Conservation (phyloP, 2,329 filamentous ascomycete genomes). For the Aureobasidium subglaciale region DNA sequence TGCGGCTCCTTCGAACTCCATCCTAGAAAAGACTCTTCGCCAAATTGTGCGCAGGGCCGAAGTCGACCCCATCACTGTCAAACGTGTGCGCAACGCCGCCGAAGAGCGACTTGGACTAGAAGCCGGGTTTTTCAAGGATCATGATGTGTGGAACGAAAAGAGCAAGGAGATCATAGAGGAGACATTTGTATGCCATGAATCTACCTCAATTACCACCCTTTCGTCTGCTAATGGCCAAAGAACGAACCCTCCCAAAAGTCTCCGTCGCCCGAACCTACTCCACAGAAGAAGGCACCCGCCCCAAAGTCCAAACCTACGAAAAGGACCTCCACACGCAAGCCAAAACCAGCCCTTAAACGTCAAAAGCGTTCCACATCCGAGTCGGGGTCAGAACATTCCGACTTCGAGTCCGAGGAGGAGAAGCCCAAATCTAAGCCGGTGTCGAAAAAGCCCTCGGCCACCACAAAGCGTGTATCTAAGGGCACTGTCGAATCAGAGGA, state of each 20-base stretch:
- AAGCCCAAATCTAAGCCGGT: background rate
- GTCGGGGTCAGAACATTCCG: conserved; percentile 12
- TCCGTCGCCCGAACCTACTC: background rate
- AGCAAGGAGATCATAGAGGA: conserved; percentile 49
- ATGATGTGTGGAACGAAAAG: conserved; percentile 46
- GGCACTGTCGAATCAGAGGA: background rate
- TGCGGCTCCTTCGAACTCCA: conserved; percentile 28
- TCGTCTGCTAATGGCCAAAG: background rate
- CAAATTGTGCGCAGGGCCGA: conserved; percentile 37
- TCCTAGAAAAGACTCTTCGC: conserved; percentile 35
- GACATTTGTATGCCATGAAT: conserved; percentile 36
- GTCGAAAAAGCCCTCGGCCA: background rate
- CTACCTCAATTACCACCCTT: background rate
- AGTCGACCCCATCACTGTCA: conserved; percentile 49
- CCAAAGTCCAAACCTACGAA: background rate
- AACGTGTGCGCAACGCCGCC: conserved; percentile 46
- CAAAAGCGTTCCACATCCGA: conserved; percentile 13
- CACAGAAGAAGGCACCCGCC: conserved; percentile 4
- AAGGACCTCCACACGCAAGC: background rate
- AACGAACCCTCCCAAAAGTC: conserved; percentile 12
- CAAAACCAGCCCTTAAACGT: background rate
- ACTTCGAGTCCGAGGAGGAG: conserved; percentile 13
- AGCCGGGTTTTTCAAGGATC: conserved; percentile 49
- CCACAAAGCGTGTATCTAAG: background rate
- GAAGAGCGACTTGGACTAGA: conserved; percentile 47